A percentile compares a stretch with the other conserved stretches of the same genome.
Conservation (phyloP, 257 asterid genomes). For the Solanum verrucosum region DNA sequence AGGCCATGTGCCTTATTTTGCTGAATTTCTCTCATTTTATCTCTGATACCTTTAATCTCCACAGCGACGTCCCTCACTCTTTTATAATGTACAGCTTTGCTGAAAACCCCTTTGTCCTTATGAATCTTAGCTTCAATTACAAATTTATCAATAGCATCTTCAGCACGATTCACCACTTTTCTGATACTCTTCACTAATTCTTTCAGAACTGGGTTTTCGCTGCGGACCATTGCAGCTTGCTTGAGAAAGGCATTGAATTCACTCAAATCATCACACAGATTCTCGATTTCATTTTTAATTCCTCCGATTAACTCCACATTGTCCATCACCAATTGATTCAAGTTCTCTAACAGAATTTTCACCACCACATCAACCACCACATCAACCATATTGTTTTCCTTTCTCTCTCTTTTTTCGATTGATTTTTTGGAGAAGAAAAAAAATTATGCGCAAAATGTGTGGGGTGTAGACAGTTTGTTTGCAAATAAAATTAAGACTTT, state of each 20-base stretch:
- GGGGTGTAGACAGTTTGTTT: neutral
- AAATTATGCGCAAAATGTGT: neutral
- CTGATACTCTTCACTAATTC: neutral
- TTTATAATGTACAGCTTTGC: neutral
- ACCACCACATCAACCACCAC: too few relatives aligned
- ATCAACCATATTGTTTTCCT: neutral
- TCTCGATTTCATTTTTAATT: neutral
- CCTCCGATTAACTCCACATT: neutral
- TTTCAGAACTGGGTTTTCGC: neutral
- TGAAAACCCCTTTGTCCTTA: neutral
- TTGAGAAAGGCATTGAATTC: neutral
- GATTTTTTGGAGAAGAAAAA: neutral
- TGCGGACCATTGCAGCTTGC: neutral
- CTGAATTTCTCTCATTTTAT: neutral
- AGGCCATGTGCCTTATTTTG: neutral
- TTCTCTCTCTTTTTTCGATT: neutral
- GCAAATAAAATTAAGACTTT: too few relatives aligned
- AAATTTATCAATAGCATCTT: constrained; percentile 13
- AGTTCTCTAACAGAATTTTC: constrained; percentile 3
- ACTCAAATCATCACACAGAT: neutral
- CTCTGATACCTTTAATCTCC: neutral
- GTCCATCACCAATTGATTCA: constrained; percentile 16
- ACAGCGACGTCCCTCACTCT: neutral
- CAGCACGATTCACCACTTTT: constrained; percentile 7
- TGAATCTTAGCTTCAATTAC: neutral